phyloP scores from a whole-genome alignment of 306 rosid genomes.

The Lupinus albus region DNA sequence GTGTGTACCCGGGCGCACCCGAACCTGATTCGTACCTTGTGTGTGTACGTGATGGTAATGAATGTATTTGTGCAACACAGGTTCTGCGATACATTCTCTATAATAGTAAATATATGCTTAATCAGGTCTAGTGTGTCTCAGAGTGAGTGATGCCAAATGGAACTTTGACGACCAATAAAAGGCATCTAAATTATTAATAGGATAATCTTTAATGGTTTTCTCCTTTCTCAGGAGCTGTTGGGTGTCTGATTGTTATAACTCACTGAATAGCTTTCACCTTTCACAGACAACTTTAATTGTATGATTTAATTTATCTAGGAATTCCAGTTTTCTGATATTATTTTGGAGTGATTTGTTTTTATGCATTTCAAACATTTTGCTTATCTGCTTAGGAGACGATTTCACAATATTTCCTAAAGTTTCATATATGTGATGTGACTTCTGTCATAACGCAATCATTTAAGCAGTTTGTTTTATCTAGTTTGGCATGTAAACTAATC shows the following conservation, averaged over 20 bases:
- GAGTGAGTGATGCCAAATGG: not conserved
- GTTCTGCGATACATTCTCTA: not conserved
- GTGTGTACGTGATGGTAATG: no score
- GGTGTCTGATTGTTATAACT: conserved; percentile 13
- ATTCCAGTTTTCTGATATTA: not conserved
- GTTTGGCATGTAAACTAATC: conserved; percentile 26
- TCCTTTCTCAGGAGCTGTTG: conserved; percentile 4
- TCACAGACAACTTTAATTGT: not conserved
- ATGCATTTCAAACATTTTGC: not conserved
- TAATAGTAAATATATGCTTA: not conserved
- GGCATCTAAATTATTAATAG: not conserved
- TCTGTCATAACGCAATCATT: conserved; percentile 20
- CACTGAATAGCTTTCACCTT: not conserved
- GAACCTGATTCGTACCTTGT: no score
- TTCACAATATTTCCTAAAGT: conserved; percentile 1
- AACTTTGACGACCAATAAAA: not conserved
- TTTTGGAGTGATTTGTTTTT: conserved; percentile 22
- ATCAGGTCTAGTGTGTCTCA: not conserved
- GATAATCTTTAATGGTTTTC: not conserved
- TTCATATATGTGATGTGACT: conserved; percentile 2
- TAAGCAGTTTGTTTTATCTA: conserved; percentile 7
- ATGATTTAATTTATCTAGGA: conserved; percentile 8
- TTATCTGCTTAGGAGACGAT: not conserved
- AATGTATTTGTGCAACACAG: not conserved
- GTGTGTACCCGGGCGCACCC: no score